Evolutionary conservation across 163 green algal species (phyloP), one percentile per base, ranked within the genome.

Genomic region (Chlorella variabilis): DNA sequence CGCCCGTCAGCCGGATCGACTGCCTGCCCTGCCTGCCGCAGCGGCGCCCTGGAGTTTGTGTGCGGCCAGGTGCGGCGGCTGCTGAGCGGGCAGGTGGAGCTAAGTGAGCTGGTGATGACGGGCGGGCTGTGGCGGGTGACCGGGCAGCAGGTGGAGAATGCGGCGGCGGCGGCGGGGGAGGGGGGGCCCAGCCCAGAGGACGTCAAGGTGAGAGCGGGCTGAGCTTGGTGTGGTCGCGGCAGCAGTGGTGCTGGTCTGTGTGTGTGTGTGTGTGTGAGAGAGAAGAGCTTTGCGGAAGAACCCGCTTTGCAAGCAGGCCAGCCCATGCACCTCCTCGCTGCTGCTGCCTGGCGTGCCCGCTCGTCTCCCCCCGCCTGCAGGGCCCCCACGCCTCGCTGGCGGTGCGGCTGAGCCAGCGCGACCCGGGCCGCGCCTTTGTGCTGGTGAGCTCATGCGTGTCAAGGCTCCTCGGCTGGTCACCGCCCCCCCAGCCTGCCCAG

Each of bases 41-140:
- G 81, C 0, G 86, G 63, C 0, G 94, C 94, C 8, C 75, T 92
- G 31, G 62, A 58, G 9, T 95, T 90, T 83, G 91, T 90, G 33
- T 78, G 92, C 81, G 80, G 63, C 1, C 77, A 94, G 66, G 83
- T 95, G 13, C 66, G 81, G 45, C 85, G 91, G 2, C 85, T 96
- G 83, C 78, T 97, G 69, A 71, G 18, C 18, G 89, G 89, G 2
- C 75, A 75, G 13, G 90, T 93, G 29, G 87, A 89, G 51, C 74
- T 96, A 73, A 84, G 83, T 13, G 94, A 97, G 59, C 86, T 96
- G 33, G 74, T 92, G 23, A 96, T 97, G 93, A 98, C 92, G 0
- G 94, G 92, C 4, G 93, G 93, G 0, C 83, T 98, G 45, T 97
- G 92, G 94, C 81, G 94, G 7, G 71, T 97, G 36, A 94, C 90